Conservation (phyloP, 2,329 filamentous ascomycete species). For the Sporothrix inflata region DNA sequence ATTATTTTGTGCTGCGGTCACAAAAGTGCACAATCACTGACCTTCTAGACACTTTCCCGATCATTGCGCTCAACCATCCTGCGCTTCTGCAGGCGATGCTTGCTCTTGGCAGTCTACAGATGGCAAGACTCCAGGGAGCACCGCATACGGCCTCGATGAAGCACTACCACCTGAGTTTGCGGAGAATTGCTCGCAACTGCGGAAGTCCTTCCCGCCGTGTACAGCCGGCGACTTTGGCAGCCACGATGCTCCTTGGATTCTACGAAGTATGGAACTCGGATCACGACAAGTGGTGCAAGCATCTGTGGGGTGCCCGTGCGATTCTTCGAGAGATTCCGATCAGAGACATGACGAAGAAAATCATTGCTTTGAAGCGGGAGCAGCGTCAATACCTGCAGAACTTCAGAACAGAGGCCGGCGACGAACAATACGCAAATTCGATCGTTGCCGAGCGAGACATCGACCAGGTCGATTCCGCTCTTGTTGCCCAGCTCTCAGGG, state of each 20-base stretch:
- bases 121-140: constrained; percentile 76
- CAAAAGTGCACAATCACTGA: constrained; percentile 35
- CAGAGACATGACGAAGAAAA: constrained; percentile 69
- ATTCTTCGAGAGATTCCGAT: constrained; percentile 84
- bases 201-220: constrained; percentile 68
- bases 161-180: constrained; percentile 86
- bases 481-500: constrained; percentile 50
- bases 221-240: constrained; percentile 81
- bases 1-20: not conserved
- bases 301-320: constrained; percentile 81
- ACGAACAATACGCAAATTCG: not conserved
- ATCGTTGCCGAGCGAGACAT: constrained; percentile 38
- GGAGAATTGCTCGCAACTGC: constrained; percentile 76
- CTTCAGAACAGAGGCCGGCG: not conserved
- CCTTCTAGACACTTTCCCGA: constrained; percentile 72
- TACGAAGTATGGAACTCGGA: constrained; percentile 96
- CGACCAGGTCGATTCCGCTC: constrained; percentile 47
- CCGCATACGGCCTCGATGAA: constrained; percentile 81
- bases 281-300: constrained; percentile 93
- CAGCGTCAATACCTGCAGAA: constrained; percentile 45
- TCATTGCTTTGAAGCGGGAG: constrained; percentile 65
- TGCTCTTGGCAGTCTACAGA: constrained; percentile 82
- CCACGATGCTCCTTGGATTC: constrained; percentile 81
- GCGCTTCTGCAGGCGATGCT: constrained; percentile 89
- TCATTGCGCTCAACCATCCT: constrained; percentile 82